phyloP scores from a whole-genome alignment of 345 rosid genomes.

The Angophora floribunda region DNA sequence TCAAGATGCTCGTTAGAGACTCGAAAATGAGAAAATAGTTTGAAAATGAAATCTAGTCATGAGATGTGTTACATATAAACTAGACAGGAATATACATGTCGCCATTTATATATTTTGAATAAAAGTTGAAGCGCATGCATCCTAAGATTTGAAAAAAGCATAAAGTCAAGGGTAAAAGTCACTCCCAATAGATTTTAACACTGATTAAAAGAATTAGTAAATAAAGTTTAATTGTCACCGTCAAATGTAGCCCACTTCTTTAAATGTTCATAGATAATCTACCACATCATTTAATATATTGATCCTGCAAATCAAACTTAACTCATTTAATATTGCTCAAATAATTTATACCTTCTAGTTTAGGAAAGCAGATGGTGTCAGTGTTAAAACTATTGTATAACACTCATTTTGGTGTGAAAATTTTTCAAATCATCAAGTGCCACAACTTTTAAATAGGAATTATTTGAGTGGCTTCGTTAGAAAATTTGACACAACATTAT shows the following conservation, averaged over 20 bases:
- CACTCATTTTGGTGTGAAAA: neutral
- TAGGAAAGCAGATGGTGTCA: neutral
- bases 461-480: neutral
- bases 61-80: neutral
- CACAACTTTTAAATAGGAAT: neutral
- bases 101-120: too few relatives aligned
- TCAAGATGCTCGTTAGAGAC: neutral
- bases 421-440: neutral
- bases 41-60: neutral
- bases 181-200: too few relatives aligned
- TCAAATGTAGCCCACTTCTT: too few relatives aligned
- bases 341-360: too few relatives aligned
- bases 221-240: too few relatives aligned
- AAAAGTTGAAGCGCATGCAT: neutral
- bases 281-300: too few relatives aligned
- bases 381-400: too few relatives aligned
- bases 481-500: too few relatives aligned
- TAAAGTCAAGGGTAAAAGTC: neutral
- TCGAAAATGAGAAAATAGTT: neutral
- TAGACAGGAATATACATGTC: neutral
- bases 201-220: too few relatives aligned
- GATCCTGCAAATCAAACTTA: neutral
- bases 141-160: too few relatives aligned
- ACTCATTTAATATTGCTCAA: neutral
- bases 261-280: too few relatives aligned